Percentiles rank a stretch among this genome's conserved stretches.
These are phyloP conservation scores for Penicillium malachiteum DNA, from an alignment of 495 filamentous ascomycete genomes.

Conservation along the genomic window DNA sequence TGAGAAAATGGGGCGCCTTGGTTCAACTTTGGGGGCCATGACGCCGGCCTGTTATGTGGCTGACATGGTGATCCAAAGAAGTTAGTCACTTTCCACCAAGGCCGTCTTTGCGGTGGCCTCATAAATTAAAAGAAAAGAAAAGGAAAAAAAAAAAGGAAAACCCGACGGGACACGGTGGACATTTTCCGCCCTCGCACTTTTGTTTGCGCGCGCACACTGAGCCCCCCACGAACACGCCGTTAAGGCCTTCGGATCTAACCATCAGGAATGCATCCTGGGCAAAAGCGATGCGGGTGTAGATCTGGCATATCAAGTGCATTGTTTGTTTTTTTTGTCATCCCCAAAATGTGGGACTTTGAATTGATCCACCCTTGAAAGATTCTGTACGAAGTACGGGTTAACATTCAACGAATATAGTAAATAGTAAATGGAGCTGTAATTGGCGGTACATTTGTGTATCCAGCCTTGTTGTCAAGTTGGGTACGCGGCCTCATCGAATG, in stretches of 20 bases:
- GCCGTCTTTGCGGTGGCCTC: slow-evolving; percentile 9
- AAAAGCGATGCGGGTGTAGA: background rate
- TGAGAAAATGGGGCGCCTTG: slow-evolving; percentile 14
- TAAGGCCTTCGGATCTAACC: slow-evolving; percentile 7
- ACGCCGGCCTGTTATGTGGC: slow-evolving; percentile 13
- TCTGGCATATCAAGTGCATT: background rate
- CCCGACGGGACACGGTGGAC: slow-evolving; percentile 8
- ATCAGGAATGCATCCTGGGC: background rate
- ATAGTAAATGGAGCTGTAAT: background rate
- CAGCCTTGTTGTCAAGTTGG: background rate
- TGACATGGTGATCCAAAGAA: slow-evolving; percentile 6
- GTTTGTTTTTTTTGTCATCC: background rate
- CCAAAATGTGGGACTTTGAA: background rate
- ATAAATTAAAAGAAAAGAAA: slow-evolving; percentile 7
- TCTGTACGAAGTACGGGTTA: background rate
- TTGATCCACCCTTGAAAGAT: background rate
- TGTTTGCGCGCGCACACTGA: slow-evolving; percentile 1
- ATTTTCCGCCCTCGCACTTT: slow-evolving; percentile 4
- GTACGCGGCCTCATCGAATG: background rate
- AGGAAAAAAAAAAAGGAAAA: slow-evolving; percentile 6
- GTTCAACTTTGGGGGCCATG: slow-evolving; percentile 23
- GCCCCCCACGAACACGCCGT: slow-evolving; percentile 29
- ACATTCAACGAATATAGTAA: background rate
- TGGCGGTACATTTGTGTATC: background rate
- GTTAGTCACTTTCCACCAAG: slow-evolving; percentile 13